phyloP scores from a whole-genome alignment of 169 alveolate genomes.

The Plasmodium chabaudi region DNA sequence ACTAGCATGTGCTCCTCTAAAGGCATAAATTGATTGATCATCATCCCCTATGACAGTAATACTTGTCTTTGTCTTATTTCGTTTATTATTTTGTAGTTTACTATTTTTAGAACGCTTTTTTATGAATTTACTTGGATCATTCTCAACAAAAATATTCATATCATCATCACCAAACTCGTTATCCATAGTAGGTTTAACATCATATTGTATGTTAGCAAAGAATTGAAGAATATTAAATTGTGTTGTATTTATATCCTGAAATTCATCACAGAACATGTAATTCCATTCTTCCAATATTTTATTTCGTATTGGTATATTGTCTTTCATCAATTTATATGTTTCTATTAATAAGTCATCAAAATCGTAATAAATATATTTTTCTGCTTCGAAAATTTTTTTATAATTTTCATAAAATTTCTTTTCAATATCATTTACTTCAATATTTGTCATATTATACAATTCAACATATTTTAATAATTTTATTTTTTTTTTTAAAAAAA shows the following conservation, averaged over 20 bases:
- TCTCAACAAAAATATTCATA: not conserved
- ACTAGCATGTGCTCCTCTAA: constrained; percentile 86
- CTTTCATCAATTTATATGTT: constrained; percentile 74
- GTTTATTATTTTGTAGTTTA: not conserved
- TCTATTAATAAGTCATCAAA: constrained; percentile 79
- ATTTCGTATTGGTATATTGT: constrained; percentile 40
- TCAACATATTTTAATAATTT: constrained; percentile 42
- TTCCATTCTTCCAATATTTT: constrained; percentile 76
- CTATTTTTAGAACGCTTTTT: not conserved
- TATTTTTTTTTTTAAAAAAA: constrained; percentile 66
- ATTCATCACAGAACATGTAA: constrained; percentile 86
- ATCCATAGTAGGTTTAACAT: not conserved
- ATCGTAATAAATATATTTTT: constrained; percentile 78
- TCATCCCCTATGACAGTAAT: constrained; percentile 88
- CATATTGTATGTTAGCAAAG: constrained; percentile 10
- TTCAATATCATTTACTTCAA: constrained; percentile 50
- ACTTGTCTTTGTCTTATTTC: not conserved
- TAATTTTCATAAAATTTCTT: constrained; percentile 50
- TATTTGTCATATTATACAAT: constrained; percentile 14
- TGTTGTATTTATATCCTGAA: constrained; percentile 85
- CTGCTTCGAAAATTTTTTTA: constrained; percentile 44
- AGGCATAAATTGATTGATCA: constrained; percentile 86
- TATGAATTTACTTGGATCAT: not conserved
- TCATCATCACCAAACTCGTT: not conserved
- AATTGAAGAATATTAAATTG: constrained; percentile 81